A percentile compares a stretch with the other conserved stretches of the same genome.
These are phyloP conservation scores for Salix brachista DNA, from an alignment of 345 rosid genomes.

Conservation along the genomic window DNA sequence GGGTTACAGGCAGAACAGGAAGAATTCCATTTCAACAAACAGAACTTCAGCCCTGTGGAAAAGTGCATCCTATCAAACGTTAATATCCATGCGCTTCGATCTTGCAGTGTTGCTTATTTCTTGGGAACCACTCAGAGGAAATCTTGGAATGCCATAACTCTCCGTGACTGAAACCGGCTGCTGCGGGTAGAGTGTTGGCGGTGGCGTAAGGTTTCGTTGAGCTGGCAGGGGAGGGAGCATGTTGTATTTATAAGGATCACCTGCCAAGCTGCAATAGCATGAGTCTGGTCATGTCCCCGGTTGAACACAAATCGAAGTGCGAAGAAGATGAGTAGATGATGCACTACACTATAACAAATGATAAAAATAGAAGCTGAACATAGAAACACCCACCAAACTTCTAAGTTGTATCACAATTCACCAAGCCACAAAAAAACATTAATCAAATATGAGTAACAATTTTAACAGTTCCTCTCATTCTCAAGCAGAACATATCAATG, in stretches of 20 bases:
- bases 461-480: not conserved
- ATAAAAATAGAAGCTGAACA: not conserved
- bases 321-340: not conserved
- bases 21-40: not conserved
- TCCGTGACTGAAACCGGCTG: slow-evolving; percentile 75
- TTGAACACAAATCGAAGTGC: not conserved
- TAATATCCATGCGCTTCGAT: slow-evolving; percentile 80
- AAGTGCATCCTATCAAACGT: slow-evolving; percentile 40
- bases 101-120: slow-evolving; percentile 54
- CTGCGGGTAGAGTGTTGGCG: slow-evolving; percentile 93
- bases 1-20: slow-evolving; percentile 8
- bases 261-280: slow-evolving; percentile 48
- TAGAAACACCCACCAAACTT: not conserved
- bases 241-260: slow-evolving; percentile 67
- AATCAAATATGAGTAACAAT: not conserved
- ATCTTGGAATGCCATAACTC: slow-evolving; percentile 70
- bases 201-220: slow-evolving; percentile 89
- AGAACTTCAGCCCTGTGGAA: not conserved
- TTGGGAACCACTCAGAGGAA: slow-evolving; percentile 45
- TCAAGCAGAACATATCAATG: not conserved
- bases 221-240: slow-evolving; percentile 84
- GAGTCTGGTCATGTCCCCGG: not conserved
- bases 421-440: not conserved
- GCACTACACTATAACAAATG: too few relatives aligned
- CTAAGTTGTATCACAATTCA: not conserved